These are phyloP conservation scores for Porpolomopsis calyptriformis DNA, from an alignment of 768 basidiomycete genomes.

Conservation along the genomic window DNA sequence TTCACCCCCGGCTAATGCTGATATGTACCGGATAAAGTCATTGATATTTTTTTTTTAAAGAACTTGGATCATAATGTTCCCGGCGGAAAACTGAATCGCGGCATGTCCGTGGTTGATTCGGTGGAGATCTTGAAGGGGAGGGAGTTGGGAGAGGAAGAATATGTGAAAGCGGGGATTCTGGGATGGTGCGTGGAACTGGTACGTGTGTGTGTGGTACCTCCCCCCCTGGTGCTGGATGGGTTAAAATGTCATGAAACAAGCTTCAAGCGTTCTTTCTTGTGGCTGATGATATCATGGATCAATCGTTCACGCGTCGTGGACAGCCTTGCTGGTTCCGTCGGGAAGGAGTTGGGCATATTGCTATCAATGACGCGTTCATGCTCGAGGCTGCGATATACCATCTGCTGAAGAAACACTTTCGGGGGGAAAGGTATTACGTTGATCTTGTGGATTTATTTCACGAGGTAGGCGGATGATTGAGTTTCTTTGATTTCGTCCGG, in stretches of 20 bases:
- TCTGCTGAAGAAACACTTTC: constrained; percentile 82
- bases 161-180: constrained; percentile 75
- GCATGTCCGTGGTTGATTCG: constrained; percentile 92
- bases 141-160: constrained; percentile 68
- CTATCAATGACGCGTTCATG: constrained; percentile 96
- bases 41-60: too few species aligned
- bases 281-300: constrained; percentile 96
- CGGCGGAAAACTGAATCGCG: constrained; percentile 91
- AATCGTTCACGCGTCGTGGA: constrained; percentile 82
- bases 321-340: constrained; percentile 91
- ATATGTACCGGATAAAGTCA: too few species aligned
- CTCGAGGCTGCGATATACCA: constrained; percentile 89
- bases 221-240: not conserved
- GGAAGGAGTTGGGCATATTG: constrained; percentile 61
- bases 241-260: constrained; percentile 27
- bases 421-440: constrained; percentile 68
- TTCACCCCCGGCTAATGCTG: too few species aligned
- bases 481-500: too few species aligned
- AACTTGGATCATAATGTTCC: constrained; percentile 92
- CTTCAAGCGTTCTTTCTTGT: constrained; percentile 98
- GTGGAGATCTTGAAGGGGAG: constrained; percentile 78
- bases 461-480: constrained; percentile 28
- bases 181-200: constrained; percentile 97
- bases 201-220: constrained; percentile 21
- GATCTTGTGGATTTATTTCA: constrained; percentile 88